Base-by-base conservation (phyloP, 495 filamentous ascomycete genomes). In the Saxispiralis lemnorum region DNA sequence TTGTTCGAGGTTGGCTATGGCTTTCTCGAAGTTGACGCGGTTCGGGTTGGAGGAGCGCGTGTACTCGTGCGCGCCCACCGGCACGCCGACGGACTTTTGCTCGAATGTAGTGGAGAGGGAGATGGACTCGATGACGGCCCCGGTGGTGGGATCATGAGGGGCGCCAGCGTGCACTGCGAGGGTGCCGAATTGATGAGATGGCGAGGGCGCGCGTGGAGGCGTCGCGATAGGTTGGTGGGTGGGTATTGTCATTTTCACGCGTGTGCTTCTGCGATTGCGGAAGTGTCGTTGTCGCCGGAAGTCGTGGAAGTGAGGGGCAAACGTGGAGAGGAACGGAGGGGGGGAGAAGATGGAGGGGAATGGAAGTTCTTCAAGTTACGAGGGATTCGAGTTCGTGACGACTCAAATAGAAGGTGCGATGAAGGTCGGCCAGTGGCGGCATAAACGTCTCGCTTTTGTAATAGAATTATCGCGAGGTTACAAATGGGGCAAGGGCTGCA, bases 61-160 rank as follows among this genome's bases (percentile, higher is more conserved):
- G 68, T 97, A 97, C 61, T 97, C 89, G 61, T 86, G 89, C 35
- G 59, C 56, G 39, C 89, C 89, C 24, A 96, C 68, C 6, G 89
- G 89, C 55, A 76, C 72, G 18, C 86, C 89, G 13, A 93, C 84
- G 13, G 73, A 70, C 16, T 71, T 79, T 65, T 97, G 89, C 14
- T 77, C 83, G 52, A 81, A 97, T 11, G 89, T 97, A 13, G 89
- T 97, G 9, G 83, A 89, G 9, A 97, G 77, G 6, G 89, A 93
- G 58, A 97, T 94, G 39, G 89, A 65, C 59, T 85, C 81, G 60
- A 97, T 97, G 47, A 97, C 89, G 50, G 89, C 89, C 44, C 89
- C 89, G 19, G 88, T 97, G 9, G 67, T 65, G 32, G 85, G 81
- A 65, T 97, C 89, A 60, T 92, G 83, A 51, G 79, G 82, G 35